phyloP scores from a whole-genome alignment of 2,329 filamentous ascomycete genomes.

The Fusarium liriodendri region DNA sequence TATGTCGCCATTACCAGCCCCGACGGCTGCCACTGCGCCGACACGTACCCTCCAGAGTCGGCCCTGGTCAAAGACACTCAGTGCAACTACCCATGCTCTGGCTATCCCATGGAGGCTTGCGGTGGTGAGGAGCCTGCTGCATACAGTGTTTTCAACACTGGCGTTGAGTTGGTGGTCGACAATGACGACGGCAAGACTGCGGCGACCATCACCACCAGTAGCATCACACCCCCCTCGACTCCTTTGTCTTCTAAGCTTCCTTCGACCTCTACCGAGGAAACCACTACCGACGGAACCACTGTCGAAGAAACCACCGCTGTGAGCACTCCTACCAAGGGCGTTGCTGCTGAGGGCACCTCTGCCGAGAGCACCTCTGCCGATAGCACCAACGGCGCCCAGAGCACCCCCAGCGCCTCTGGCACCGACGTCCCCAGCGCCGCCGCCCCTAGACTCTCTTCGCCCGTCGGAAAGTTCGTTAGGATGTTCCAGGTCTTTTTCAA shows the following conservation, averaged over 20 bases:
- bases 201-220: not conserved
- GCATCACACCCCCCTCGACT: not conserved
- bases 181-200: not conserved
- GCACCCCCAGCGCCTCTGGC: conserved; percentile 2
- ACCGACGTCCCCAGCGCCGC: conserved; percentile 13
- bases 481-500: not conserved
- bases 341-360: not conserved
- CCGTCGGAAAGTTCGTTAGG: conserved; percentile 8
- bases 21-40: conserved; percentile 15
- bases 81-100: conserved; percentile 13
- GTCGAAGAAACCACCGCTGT: not conserved
- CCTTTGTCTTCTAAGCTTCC: not conserved
- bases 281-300: not conserved
- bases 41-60: conserved; percentile 10
- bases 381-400: not conserved
- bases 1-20: not conserved
- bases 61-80: conserved; percentile 7
- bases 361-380: not conserved
- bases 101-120: not conserved
- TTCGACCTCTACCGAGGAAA: not conserved
- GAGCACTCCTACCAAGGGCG: not conserved
- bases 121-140: not conserved
- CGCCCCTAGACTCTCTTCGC: conserved; percentile 9
- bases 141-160: not conserved
- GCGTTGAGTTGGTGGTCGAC: not conserved